Conservation (phyloP, 441 rosid genomes). For the Biscutella laevigata region DNA sequence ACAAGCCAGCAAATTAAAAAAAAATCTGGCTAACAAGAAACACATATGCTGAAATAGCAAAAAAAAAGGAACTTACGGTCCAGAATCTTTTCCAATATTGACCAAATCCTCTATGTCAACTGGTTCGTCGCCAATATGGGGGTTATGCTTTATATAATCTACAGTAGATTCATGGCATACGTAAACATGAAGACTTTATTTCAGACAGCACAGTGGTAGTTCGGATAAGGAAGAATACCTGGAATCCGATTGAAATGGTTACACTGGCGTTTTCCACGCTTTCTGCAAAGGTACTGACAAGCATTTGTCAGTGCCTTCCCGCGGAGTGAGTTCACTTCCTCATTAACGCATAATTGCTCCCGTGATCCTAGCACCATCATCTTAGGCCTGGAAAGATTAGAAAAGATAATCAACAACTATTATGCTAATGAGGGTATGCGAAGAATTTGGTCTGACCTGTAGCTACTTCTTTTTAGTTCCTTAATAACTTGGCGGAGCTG, state of each 20-base stretch:
- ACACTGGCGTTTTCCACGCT: constrained; percentile 47
- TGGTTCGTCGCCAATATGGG: constrained; percentile 80
- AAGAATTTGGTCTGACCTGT: constrained; percentile 52
- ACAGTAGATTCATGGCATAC: constrained; percentile 22
- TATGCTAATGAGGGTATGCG: too few species aligned
- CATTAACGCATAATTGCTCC: constrained; percentile 86
- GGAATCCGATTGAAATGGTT: constrained; percentile 44
- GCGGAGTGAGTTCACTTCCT: constrained; percentile 67
- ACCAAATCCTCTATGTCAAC: constrained; percentile 92
- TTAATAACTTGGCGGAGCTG: constrained; percentile 89
- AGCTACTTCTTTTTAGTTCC: constrained; percentile 79
- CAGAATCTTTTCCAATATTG: constrained; percentile 61
- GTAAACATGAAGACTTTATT: constrained; percentile 3
- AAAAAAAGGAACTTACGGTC: constrained; percentile 54
- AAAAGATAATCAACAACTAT: neutral
- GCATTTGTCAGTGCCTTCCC: constrained; percentile 90
- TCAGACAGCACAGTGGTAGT: too few species aligned
- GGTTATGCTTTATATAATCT: constrained; percentile 66
- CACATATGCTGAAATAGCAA: constrained; percentile 1
- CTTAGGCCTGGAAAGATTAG: constrained; percentile 61
- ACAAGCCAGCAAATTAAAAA: constrained; percentile 8
- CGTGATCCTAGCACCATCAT: constrained; percentile 93
- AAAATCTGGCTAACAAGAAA: constrained; percentile 1
- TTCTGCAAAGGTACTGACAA: constrained; percentile 61
- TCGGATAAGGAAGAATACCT: too few species aligned